Evolutionary conservation across 1,284 basidiomycete species (phyloP).

Genomic region (Cutaneotrichosporon cyanovorans): DNA sequence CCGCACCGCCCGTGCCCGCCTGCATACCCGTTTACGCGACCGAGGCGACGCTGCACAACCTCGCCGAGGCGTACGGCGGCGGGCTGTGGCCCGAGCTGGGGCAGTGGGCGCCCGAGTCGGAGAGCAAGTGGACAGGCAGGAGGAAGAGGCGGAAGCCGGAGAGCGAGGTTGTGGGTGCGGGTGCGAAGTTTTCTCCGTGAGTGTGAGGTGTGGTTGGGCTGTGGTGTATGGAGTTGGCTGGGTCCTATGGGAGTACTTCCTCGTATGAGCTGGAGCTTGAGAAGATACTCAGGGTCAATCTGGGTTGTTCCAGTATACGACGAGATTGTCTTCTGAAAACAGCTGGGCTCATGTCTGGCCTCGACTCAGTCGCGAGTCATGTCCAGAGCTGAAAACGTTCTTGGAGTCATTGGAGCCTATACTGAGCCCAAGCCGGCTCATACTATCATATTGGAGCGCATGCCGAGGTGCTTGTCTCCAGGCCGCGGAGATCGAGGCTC

Average conservation of each 20-base stretch:
- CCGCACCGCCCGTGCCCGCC: conserved; percentile 4
- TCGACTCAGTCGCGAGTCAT: too few relatives aligned
- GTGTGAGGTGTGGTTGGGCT: conserved; percentile 13
- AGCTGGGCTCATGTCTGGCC: neutral
- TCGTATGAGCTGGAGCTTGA: neutral
- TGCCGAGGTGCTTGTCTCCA: too few relatives aligned
- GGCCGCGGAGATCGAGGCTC: too few relatives aligned
- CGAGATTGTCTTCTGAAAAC: neutral
- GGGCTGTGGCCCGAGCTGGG: conserved; percentile 44
- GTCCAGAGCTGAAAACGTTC: too few relatives aligned
- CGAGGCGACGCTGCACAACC: conserved; percentile 29
- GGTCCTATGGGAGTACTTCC: too few relatives aligned
- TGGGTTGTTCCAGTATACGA: neutral
- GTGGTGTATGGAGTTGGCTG: too few relatives aligned
- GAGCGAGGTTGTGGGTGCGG: conserved; percentile 17
- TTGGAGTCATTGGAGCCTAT: too few relatives aligned
- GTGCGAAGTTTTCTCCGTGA: conserved; percentile 31
- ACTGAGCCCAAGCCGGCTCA: too few relatives aligned
- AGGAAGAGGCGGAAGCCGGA: conserved; percentile 10
- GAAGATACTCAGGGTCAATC: neutral
- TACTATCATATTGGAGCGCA: too few relatives aligned
- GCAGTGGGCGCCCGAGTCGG: conserved; percentile 27
- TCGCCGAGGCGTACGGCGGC: conserved; percentile 37
- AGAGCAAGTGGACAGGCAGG: conserved; percentile 3
- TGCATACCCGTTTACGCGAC: conserved; percentile 37